These are phyloP conservation scores for Yamadazyma ubonensis DNA, from an alignment of 805 yeast species.

Conservation along the genomic window DNA sequence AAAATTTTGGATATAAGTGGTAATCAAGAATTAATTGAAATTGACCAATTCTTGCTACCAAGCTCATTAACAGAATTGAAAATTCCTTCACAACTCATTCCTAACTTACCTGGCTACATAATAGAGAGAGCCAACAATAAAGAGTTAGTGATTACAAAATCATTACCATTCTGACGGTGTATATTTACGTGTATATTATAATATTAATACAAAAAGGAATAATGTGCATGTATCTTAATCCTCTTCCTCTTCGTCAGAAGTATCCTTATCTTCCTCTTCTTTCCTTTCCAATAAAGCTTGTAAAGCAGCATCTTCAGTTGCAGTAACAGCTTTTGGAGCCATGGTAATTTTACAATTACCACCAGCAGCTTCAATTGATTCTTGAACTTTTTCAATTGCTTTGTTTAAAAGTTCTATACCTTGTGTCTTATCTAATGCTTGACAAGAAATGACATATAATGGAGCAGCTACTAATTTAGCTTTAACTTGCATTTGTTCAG, in stretches of 20 bases:
- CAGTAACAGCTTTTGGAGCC: conserved; percentile 99
- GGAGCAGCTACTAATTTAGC: conserved; percentile 98
- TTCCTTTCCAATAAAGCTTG: conserved; percentile 93
- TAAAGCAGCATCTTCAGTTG: conserved; percentile 96
- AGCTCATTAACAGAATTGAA: conserved; percentile 37
- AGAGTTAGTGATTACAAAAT: conserved; percentile 30
- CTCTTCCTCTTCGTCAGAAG: conserved; percentile 70
- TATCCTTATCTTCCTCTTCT: conserved; percentile 84
- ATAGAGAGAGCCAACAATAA: conserved; percentile 41
- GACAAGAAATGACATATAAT: conserved; percentile 87
- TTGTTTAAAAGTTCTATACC: conserved; percentile 78
- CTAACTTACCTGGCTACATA: conserved; percentile 35
- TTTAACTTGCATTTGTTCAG: conserved; percentile 84
- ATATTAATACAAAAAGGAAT: conserved; percentile 5
- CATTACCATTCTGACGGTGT: conserved; percentile 21
- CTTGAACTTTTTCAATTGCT: conserved; percentile 76
- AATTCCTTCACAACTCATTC: conserved; percentile 33
- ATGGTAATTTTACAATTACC: conserved; percentile 91
- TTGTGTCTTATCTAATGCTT: conserved; percentile 85
- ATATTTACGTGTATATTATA: conserved; percentile 10
- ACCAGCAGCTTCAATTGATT: conserved; percentile 66
- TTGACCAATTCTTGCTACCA: conserved; percentile 40
- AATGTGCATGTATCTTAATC: conserved; percentile 11
- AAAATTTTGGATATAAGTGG: conserved; percentile 40
- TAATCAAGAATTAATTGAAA: conserved; percentile 36